Evolutionary conservation across 192 early-diverging fungal species (phyloP).

Genomic region (Dissophora globulifera): DNA sequence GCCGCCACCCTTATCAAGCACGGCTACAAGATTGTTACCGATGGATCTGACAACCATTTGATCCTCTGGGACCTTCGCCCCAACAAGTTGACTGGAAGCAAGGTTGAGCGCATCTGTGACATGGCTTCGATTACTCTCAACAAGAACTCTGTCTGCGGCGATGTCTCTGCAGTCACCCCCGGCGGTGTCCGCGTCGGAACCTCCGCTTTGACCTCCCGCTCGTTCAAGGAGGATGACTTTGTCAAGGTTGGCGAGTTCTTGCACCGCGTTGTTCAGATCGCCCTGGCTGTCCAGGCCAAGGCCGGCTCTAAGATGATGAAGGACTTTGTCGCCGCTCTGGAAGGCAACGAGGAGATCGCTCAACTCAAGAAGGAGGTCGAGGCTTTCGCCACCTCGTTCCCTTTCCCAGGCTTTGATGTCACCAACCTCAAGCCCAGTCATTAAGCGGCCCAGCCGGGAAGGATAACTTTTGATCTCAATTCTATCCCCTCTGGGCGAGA

Average conservation of each 20-base stretch:
- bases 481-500: background rate
- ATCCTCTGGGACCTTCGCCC: slow-evolving; percentile 98
- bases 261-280: slow-evolving; percentile 93
- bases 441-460: slow-evolving; percentile 12
- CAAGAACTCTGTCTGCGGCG: slow-evolving; percentile 99
- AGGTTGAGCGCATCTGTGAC: slow-evolving; percentile 99
- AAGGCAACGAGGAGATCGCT: slow-evolving; percentile 81
- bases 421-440: slow-evolving; percentile 39
- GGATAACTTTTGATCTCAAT: background rate
- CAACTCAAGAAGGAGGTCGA: slow-evolving; percentile 89
- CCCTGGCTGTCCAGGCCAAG: slow-evolving; percentile 83
- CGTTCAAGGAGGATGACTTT: slow-evolving; percentile 97
- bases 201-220: slow-evolving; percentile 95
- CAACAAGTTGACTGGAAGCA: slow-evolving; percentile 90
- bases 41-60: slow-evolving; percentile 98
- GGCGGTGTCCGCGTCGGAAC: slow-evolving; percentile 98
- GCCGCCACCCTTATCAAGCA: slow-evolving; percentile 77
- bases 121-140: slow-evolving; percentile 97
- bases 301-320: slow-evolving; percentile 95
- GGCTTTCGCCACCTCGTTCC: slow-evolving; percentile 92
- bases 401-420: slow-evolving; percentile 88
- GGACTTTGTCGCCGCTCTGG: slow-evolving; percentile 93
- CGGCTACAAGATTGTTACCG: slow-evolving; percentile 95
- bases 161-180: slow-evolving; percentile 93
- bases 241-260: slow-evolving; percentile 96